Conservation (phyloP, 2,329 filamentous ascomycete species). For the Basipetospora chlamydospora region DNA sequence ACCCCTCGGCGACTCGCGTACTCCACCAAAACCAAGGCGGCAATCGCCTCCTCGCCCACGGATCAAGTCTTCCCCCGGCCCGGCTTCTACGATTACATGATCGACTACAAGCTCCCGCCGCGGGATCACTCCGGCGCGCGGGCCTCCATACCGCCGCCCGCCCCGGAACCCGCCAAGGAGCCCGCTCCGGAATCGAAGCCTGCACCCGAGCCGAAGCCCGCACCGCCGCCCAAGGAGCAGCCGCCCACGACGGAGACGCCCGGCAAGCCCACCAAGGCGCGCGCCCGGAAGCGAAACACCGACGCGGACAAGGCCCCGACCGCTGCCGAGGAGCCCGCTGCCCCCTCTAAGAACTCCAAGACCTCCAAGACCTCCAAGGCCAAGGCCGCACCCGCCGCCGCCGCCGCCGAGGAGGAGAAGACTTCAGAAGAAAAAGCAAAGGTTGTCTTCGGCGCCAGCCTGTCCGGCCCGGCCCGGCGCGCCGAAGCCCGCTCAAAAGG, state of each 20-base stretch:
- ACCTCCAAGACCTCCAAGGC: background rate
- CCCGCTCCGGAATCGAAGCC: conserved; percentile 8
- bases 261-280: conserved; percentile 1
- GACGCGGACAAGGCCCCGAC: background rate
- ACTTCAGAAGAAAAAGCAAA: conserved; percentile 40
- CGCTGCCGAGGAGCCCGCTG: background rate
- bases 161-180: background rate
- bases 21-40: conserved; percentile 13
- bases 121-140: conserved; percentile 2
- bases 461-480: conserved; percentile 55
- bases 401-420: conserved; percentile 24
- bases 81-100: conserved; percentile 43
- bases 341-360: background rate
- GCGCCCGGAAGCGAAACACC: background rate
- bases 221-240: conserved; percentile 6
- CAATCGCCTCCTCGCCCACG: too few species aligned
- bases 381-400: conserved; percentile 9
- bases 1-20: too few species aligned
- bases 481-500: conserved; percentile 43
- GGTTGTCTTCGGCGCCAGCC: conserved; percentile 69
- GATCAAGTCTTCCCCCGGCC: conserved; percentile 33
- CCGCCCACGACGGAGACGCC: background rate
- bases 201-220: conserved; percentile 21
- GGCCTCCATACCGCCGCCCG: too few species aligned
- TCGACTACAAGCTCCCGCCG: conserved; percentile 21